Base-by-base conservation (phyloP, 495 filamentous ascomycete genomes). In the Hypoxylon cercidicola region DNA sequence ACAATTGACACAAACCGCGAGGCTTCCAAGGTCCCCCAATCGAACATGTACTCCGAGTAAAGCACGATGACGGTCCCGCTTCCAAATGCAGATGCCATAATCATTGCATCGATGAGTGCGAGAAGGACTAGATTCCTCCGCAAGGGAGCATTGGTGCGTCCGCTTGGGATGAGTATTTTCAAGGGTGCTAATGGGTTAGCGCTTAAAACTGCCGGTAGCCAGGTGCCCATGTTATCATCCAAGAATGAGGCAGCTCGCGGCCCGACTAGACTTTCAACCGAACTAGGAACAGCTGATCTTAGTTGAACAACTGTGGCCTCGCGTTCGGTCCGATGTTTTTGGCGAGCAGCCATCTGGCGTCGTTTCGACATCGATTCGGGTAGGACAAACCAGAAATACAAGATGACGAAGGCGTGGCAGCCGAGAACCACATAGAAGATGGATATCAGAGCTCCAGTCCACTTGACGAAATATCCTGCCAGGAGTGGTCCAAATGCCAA, bases 41-140 rank as follows among this genome's bases (percentile, higher is more conserved):
- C 80, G 72, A 98, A 97, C 71, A 87, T 83, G 68, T 82, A 88
- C 52, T 90, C 87, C 11, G 88, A 83, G 72, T 97, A 99, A 49
- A 93, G 80, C 53, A 97, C 81, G 45, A 93, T 81, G 20, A 97
- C 84, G 11, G 87, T 87, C 39, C 91, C 85, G 1, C 87, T 82
- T 48, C 95, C 92, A 83, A 97, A 89, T 10, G 90, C 89, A 0
- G 96, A 82, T 15, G 92, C 88, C 63, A 97, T 89, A 30, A 92
- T 81, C 34, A 87, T 85, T 5, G 86, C 89, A 71, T 98, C 95
- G 50, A 93, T 86, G 10, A 88, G 81, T 6, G 93, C 89, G 12
- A 99, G 81, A 3, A 93, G 75, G 35, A 97, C 60, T 37, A 99
- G 79, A 64, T 98, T 99, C 19, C 86, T 78, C 6, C 93, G 88